phyloP scores from a whole-genome alignment of 257 asterid species.

The Capsicum pubescens region DNA sequence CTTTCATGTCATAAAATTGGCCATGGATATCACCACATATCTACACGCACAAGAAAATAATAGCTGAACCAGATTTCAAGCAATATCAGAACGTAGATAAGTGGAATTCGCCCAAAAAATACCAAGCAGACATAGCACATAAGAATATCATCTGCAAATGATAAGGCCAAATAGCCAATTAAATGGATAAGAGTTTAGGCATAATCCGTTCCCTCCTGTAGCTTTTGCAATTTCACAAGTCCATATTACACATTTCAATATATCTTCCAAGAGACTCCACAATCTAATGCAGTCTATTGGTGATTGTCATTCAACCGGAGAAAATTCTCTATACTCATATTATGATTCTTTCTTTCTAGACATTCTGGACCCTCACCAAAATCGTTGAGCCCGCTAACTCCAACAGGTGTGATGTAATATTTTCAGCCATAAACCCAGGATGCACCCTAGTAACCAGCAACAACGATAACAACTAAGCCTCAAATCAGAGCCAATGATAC shows the following conservation, averaged over 20 bases:
- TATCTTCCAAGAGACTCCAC: not conserved
- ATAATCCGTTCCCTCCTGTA: not conserved
- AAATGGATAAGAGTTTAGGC: not conserved
- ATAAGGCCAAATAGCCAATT: not conserved
- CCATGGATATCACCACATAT: conserved; percentile 99
- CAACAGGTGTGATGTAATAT: not conserved
- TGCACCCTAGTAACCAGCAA: conserved; percentile 1
- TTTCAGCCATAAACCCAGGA: not conserved
- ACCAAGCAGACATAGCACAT: not conserved
- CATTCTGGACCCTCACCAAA: not conserved
- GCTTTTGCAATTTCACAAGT: not conserved
- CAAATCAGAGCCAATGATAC: not conserved
- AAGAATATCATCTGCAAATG: not conserved
- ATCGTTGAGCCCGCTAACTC: not conserved
- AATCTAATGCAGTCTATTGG: conserved; percentile 2
- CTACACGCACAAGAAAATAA: conserved; percentile 46
- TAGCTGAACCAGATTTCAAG: conserved; percentile 1
- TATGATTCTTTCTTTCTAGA: not conserved
- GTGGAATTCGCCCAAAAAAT: not conserved
- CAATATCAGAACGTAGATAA: not conserved
- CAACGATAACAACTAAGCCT: not conserved
- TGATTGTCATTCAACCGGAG: not conserved
- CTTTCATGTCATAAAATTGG: conserved; percentile 97
- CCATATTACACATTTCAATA: not conserved
- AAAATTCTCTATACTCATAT: conserved; percentile 6